Base-by-base conservation (phyloP, 345 rosid genomes). In the Citrus reticulata region DNA sequence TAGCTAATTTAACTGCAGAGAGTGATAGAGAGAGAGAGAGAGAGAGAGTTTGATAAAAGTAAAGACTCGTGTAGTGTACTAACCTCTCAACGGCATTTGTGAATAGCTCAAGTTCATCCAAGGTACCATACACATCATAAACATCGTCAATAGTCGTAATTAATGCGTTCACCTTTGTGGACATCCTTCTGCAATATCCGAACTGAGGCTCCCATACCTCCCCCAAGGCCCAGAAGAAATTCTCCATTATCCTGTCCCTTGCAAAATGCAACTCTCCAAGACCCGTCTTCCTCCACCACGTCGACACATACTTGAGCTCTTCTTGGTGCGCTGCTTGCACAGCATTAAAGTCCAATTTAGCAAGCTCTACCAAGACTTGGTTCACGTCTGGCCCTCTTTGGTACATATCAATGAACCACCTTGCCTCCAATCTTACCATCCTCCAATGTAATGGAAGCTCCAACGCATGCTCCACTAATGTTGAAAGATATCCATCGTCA, bases 371-470 rank as follows among this genome's bases (percentile, higher is more conserved):
- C 58, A 88, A 6, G 25, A 78, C 20, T 25, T 72, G 83, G 22
- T 80, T 78, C 76, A 7, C 67, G 62, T 73, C 72, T 16, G 75
- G 66, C 13, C 25, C 73, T 22, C 14, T 72, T 42, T 61, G 64
- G 46, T 84, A 90, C 13, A 80, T 54, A 72, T 84, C 78, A 24
- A 85, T 82, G 84, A 84, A 87, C 89, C 90, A 88, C 61, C 85
- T 83, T 30, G 88, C 83, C 58, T 90, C 93, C 54, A 81, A 16
- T 65, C 91, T 88, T 9, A 32, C 73, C 78, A 82, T 68, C 70
- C 93, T 86, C 90, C 89, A 83, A 72, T 81, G 84, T 13, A 82
- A 73, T 4, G 90, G 88, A 39, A 77, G 80, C 30, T 81, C 87
- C 67, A 83, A 35, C 0, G 82, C 85, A 79, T 83, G 89, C 8